phyloP scores from a whole-genome alignment of 2,329 filamentous ascomycete species.

The Aspergillus brunneoviolaceus region DNA sequence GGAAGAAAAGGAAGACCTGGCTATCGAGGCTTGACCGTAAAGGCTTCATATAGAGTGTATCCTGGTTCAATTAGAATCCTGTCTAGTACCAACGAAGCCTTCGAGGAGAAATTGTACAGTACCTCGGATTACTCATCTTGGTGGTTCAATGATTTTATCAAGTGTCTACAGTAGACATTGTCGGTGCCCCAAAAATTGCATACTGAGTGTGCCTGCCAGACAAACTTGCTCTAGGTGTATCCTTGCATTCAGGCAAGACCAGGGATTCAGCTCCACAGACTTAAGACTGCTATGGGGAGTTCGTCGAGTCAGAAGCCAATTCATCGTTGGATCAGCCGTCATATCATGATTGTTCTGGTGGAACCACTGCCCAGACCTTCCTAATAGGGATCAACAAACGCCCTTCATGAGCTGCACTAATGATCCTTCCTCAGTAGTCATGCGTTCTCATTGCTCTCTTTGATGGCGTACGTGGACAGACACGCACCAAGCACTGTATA shows the following conservation, averaged over 20 bases:
- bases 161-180: not conserved
- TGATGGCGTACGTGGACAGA: constrained; percentile 1
- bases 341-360: not conserved
- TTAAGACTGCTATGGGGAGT: not conserved
- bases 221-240: not conserved
- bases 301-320: not conserved
- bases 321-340: not conserved
- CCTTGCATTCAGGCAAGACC: not conserved
- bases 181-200: not conserved
- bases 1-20: not conserved
- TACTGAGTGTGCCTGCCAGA: not conserved
- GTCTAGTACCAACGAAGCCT: not conserved
- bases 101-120: not conserved
- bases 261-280: not conserved
- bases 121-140: not conserved
- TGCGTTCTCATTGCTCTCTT: not conserved
- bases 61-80: not conserved
- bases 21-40: not conserved
- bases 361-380: constrained; percentile 2
- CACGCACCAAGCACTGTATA: not conserved
- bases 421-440: not conserved
- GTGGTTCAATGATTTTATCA: not conserved
- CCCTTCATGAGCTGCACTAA: not conserved
- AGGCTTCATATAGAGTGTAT: not conserved
- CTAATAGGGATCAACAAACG: not conserved